Conservation (phyloP, 139 green algal genomes). For the Chlamydomonas incerta region DNA sequence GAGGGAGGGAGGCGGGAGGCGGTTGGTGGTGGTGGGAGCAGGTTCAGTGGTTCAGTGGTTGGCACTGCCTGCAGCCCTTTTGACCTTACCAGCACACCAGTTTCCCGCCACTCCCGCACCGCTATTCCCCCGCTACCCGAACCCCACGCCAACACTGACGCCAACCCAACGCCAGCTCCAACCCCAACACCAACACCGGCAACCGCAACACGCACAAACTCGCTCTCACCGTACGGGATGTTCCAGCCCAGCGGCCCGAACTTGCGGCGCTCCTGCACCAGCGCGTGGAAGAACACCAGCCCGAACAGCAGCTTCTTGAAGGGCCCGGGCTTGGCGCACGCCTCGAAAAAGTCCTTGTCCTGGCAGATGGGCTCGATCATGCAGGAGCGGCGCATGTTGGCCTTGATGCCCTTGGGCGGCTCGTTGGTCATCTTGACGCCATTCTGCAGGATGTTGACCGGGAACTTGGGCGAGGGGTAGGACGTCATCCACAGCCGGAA, state of each 20-base stretch:
- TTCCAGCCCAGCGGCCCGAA: conserved; percentile 79
- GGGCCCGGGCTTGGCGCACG: conserved; percentile 51
- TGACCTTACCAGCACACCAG: no score
- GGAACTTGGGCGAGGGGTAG: conserved; percentile 77
- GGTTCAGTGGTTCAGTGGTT: no score
- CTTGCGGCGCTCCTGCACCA: conserved; percentile 75
- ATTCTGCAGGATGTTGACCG: conserved; percentile 79
- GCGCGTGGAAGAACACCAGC: conserved; percentile 72
- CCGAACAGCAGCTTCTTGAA: conserved; percentile 82
- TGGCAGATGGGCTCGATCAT: conserved; percentile 69
- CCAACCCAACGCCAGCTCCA: no score
- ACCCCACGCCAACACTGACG: no score
- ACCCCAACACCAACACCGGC: no score
- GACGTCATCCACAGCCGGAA: conserved; percentile 83
- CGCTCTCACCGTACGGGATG: conserved; percentile 73
- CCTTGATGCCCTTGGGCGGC: conserved; percentile 76
- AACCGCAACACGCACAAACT: no score
- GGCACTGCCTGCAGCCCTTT: no score
- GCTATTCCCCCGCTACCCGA: no score
- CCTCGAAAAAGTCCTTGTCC: conserved; percentile 60
- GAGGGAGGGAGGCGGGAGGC: no score
- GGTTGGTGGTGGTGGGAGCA: no score
- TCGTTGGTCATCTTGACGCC: conserved; percentile 89
- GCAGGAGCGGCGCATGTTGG: conserved; percentile 81
- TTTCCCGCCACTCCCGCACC: no score